Percentiles rank a stretch among this genome's conserved stretches.
Conservation (phyloP, 1,284 basidiomycete genomes). For the Stereum hirsutum region DNA sequence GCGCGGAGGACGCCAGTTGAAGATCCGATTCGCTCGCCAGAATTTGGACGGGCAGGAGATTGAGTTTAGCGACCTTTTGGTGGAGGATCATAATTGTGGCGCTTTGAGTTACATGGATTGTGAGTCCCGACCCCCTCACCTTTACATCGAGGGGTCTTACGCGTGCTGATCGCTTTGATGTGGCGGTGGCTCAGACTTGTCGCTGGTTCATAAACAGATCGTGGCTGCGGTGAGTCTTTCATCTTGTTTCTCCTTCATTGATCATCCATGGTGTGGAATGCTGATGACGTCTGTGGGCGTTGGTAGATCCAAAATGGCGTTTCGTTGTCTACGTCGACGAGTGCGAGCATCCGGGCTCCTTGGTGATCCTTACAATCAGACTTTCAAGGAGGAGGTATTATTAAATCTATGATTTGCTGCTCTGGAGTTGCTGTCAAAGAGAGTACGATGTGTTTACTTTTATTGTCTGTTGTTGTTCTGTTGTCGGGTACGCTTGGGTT, state of each 20-base stretch:
- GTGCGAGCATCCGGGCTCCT: no score
- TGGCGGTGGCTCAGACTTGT: slow-evolving; percentile 32
- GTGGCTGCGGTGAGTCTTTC: slow-evolving; percentile 42
- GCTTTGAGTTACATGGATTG: slow-evolving; percentile 86
- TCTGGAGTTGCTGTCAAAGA: no score
- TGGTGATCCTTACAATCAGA: no score
- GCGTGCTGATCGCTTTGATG: not conserved
- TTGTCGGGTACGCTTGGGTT: no score
- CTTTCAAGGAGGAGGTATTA: no score
- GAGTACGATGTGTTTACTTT: no score
- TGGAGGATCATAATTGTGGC: slow-evolving; percentile 97
- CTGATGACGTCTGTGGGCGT: not conserved
- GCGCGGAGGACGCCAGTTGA: slow-evolving; percentile 50
- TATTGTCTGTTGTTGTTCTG: no score
- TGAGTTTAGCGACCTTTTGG: slow-evolving; percentile 94
- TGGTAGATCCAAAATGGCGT: slow-evolving; percentile 10
- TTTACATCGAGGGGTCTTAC: not conserved
- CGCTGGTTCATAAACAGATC: slow-evolving; percentile 52
- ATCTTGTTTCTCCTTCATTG: no score
- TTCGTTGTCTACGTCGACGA: slow-evolving; percentile 4
- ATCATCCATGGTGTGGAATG: not conserved
- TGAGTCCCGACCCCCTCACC: slow-evolving; percentile 22
- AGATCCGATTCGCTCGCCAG: slow-evolving; percentile 81
- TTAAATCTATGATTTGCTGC: no score
- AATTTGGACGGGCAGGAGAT: slow-evolving; percentile 92